Percentiles rank a stretch among this genome's conserved stretches.
These are phyloP conservation scores for Fagopyrum homotropicum DNA, from an alignment of 148 eudicot species.

Conservation along the genomic window DNA sequence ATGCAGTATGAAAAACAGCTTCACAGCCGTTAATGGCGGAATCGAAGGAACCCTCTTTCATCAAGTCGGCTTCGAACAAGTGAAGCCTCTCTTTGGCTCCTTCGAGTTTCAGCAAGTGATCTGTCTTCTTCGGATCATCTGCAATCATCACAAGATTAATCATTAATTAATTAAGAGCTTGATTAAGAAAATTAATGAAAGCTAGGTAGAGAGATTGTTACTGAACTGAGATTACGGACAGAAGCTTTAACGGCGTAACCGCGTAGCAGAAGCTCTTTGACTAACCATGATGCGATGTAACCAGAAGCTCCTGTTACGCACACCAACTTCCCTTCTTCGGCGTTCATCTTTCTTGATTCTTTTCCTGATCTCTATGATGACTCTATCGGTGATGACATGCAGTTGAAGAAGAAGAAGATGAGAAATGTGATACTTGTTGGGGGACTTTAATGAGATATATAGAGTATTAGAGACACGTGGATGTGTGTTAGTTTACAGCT, in stretches of 20 bases:
- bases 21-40: constrained; percentile 34
- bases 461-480: no score
- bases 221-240: constrained; percentile 24
- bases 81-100: constrained; percentile 26
- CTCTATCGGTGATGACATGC: no score
- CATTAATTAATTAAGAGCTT: background rate
- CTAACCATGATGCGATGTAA: constrained; percentile 34
- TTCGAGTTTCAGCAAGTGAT: constrained; percentile 18
- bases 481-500: no score
- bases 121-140: constrained; percentile 19
- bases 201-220: background rate
- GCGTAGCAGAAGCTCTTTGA: constrained; percentile 29
- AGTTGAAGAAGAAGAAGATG: no score
- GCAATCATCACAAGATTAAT: background rate
- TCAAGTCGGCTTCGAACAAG: constrained; percentile 18
- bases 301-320: constrained; percentile 40
- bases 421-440: no score
- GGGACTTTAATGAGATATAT: no score
- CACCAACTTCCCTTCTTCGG: constrained; percentile 20
- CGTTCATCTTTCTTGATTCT: background rate
- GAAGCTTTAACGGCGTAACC: constrained; percentile 34
- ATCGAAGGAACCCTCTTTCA: constrained; percentile 32
- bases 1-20: constrained; percentile 43
- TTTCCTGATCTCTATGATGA: background rate
- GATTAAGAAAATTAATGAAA: background rate